These are phyloP conservation scores for Penicillium sp. DNA, from an alignment of 2,329 filamentous ascomycete genomes.

Conservation along the genomic window DNA sequence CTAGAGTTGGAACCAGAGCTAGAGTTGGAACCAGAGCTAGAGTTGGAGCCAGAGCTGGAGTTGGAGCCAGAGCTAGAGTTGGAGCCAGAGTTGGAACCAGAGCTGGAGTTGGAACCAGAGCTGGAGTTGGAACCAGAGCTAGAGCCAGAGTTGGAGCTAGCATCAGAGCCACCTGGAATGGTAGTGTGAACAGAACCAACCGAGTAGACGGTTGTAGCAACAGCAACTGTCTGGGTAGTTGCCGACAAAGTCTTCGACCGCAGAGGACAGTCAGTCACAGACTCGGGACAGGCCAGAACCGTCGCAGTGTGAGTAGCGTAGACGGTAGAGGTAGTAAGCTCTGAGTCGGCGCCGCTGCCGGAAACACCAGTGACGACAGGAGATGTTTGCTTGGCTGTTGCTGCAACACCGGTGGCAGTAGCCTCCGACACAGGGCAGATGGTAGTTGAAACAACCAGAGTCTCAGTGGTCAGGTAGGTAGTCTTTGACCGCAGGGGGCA, in stretches of 20 bases:
- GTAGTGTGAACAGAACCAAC: conserved; percentile 2
- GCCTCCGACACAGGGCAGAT: conserved; percentile 20
- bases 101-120: background rate
- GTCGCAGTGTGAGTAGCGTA: conserved; percentile 25
- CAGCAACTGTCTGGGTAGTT: conserved; percentile 24
- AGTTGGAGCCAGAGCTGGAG: background rate
- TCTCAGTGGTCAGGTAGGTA: conserved; percentile 25
- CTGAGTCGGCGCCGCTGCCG: background rate
- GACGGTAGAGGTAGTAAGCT: conserved; percentile 26
- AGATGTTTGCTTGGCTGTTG: background rate
- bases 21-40: background rate
- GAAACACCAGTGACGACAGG: background rate
- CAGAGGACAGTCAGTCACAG: conserved; percentile 30
- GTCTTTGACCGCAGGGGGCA: conserved; percentile 25
- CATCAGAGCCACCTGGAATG: background rate
- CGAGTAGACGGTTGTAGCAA: conserved; percentile 29
- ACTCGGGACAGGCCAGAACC: conserved; percentile 28
- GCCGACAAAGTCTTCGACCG: conserved; percentile 14
- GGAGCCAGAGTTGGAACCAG: background rate
- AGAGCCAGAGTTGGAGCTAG: background rate
- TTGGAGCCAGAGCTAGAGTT: background rate
- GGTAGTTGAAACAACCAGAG: conserved; percentile 23
- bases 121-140: background rate
- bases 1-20: background rate
- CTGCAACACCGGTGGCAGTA: background rate